These are phyloP conservation scores for Penicillium decumbens DNA, from an alignment of 2,329 filamentous ascomycete genomes.

Conservation along the genomic window DNA sequence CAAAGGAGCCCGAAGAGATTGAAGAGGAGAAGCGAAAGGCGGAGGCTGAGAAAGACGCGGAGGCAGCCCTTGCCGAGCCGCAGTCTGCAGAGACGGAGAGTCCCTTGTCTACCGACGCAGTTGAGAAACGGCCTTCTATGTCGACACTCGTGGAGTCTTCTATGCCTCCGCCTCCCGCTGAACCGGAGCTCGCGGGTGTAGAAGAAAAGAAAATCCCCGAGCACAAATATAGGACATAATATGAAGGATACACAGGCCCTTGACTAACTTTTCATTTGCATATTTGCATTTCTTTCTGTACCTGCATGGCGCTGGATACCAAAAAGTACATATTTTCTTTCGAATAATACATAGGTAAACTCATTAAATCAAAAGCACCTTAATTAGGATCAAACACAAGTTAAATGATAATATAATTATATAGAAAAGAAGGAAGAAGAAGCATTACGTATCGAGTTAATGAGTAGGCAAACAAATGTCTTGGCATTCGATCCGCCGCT, in stretches of 20 bases:
- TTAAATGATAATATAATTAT: background rate
- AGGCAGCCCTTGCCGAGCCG: slow-evolving; percentile 8
- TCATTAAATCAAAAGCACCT: background rate
- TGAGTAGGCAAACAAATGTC: background rate
- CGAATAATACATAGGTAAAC: background rate
- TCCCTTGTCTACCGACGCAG: slow-evolving; percentile 1
- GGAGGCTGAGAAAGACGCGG: slow-evolving; percentile 21
- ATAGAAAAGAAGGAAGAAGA: background rate
- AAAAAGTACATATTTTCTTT: slow-evolving; percentile 1
- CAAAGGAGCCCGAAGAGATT: slow-evolving; percentile 30
- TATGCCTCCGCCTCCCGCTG: slow-evolving; percentile 11
- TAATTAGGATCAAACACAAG: too few species aligned
- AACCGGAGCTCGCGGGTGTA: background rate
- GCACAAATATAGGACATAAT: background rate
- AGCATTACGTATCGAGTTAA: background rate
- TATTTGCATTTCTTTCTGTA: background rate
- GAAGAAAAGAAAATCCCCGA: slow-evolving; percentile 1
- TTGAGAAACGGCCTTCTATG: slow-evolving; percentile 12
- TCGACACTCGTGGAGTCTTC: slow-evolving; percentile 15
- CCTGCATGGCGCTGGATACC: slow-evolving; percentile 11
- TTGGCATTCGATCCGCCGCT: slow-evolving; percentile 1
- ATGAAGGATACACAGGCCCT: background rate
- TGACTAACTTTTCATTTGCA: background rate
- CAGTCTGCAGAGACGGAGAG: slow-evolving; percentile 1
- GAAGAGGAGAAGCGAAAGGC: slow-evolving; percentile 28